Conservation (phyloP, 352 stramenopile genomes). For the Phytophthora constricta region DNA sequence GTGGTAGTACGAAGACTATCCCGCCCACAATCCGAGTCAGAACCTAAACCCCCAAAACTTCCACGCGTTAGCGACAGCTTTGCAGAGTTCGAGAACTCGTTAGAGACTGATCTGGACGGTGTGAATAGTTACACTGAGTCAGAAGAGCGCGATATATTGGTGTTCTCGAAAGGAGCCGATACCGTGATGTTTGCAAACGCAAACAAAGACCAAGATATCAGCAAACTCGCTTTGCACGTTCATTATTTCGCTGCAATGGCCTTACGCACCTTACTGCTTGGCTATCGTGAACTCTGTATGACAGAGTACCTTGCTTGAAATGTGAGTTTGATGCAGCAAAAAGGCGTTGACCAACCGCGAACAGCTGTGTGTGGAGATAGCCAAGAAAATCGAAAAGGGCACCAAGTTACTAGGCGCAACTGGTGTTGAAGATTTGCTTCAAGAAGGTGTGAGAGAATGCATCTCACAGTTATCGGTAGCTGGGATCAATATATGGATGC, state of each 20-base stretch:
- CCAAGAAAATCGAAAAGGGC: constrained; percentile 76
- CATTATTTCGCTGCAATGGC: constrained; percentile 91
- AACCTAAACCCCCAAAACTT: constrained; percentile 10
- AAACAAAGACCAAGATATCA: constrained; percentile 74
- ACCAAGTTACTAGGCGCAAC: constrained; percentile 95
- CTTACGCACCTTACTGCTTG: constrained; percentile 85
- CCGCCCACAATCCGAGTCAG: constrained; percentile 3
- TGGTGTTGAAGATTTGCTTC: constrained; percentile 97
- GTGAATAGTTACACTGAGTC: constrained; percentile 25
- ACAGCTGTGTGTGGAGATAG: constrained; percentile 69
- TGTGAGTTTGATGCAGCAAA: constrained; percentile 71
- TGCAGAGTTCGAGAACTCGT: constrained; percentile 34
- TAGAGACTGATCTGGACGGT: constrained; percentile 29
- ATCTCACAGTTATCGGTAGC: constrained; percentile 95
- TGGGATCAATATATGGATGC: constrained; percentile 99
- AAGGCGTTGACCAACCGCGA: constrained; percentile 73
- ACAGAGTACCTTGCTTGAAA: constrained; percentile 78
- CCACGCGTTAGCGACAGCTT: constrained; percentile 28
- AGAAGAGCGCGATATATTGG: constrained; percentile 63
- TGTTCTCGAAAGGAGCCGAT: constrained; percentile 91
- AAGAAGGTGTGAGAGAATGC: constrained; percentile 96
- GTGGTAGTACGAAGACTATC: constrained; percentile 71
- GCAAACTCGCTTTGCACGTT: constrained; percentile 78
- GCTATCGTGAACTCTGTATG: constrained; percentile 67
- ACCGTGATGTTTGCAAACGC: constrained; percentile 89